Conservation (phyloP, 441 rosid genomes). For the Erodium trifolium region DNA sequence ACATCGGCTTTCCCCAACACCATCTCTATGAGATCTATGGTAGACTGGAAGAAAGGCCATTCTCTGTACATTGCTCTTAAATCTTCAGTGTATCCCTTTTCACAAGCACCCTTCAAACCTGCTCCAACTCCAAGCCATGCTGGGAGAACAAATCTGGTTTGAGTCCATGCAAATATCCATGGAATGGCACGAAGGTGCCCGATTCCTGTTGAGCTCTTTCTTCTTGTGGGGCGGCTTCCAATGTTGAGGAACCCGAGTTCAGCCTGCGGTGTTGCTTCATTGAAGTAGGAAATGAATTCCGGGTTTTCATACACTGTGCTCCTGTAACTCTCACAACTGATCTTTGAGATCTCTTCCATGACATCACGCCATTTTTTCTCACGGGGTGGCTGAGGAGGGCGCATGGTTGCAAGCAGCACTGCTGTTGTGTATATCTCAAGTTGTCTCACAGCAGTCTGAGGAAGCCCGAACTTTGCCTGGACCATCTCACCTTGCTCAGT, state of each 20-base stretch:
- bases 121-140: slow-evolving; percentile 65
- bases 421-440: slow-evolving; percentile 93
- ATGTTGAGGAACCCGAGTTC: slow-evolving; percentile 87
- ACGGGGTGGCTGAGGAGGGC: slow-evolving; percentile 76
- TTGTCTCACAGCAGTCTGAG: slow-evolving; percentile 85
- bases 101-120: slow-evolving; percentile 66
- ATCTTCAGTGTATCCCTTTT: slow-evolving; percentile 68
- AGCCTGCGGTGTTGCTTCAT: slow-evolving; percentile 95
- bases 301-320: slow-evolving; percentile 80
- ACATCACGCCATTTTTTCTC: slow-evolving; percentile 56
- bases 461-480: slow-evolving; percentile 90
- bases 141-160: slow-evolving; percentile 59
- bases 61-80: slow-evolving; percentile 76
- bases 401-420: slow-evolving; percentile 76
- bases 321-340: slow-evolving; percentile 70
- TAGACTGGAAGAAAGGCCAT: slow-evolving; percentile 94
- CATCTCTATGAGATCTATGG: slow-evolving; percentile 90
- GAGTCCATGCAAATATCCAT: slow-evolving; percentile 73
- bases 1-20: slow-evolving; percentile 80
- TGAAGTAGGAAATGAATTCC: slow-evolving; percentile 78
- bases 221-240: slow-evolving; percentile 59
- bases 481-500: slow-evolving; percentile 99
- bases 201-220: slow-evolving; percentile 65
- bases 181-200: slow-evolving; percentile 73
- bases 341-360: slow-evolving; percentile 66